Evolutionary conservation across 108 stramenopile species (phyloP).

Genomic region (Nitzschia sp.): DNA sequence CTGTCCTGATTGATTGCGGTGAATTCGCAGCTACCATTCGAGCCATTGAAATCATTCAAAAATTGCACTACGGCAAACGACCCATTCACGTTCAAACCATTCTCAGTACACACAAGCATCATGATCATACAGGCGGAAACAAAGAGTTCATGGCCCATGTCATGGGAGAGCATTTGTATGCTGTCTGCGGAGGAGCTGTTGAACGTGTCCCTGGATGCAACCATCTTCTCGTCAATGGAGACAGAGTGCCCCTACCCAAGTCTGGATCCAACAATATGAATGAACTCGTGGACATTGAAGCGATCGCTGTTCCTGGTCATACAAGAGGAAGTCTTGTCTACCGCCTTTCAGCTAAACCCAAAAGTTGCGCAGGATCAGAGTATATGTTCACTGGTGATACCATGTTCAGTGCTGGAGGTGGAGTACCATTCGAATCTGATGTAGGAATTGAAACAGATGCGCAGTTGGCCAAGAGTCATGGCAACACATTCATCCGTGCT

Average conservation of each 20-base stretch:
- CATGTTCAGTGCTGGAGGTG: conserved; percentile 76
- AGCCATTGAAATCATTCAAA: conserved; percentile 53
- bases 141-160: conserved; percentile 23
- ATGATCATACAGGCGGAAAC: conserved; percentile 82
- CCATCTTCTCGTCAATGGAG: conserved; percentile 57
- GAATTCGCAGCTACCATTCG: conserved; percentile 47
- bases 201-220: conserved; percentile 74
- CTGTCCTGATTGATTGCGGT: conserved; percentile 70
- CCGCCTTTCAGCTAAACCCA: conserved; percentile 48
- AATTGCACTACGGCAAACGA: conserved; percentile 44
- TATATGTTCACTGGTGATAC: conserved; percentile 84
- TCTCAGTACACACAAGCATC: conserved; percentile 80
- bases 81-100: conserved; percentile 63
- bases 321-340: conserved; percentile 81
- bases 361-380: conserved; percentile 23
- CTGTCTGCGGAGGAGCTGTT: conserved; percentile 71
- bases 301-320: conserved; percentile 68
- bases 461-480: conserved; percentile 42
- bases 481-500: conserved; percentile 45
- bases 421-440: conserved; percentile 83
- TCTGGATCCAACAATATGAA: conserved; percentile 66
- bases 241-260: conserved; percentile 58
- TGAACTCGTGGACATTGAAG: conserved; percentile 64
- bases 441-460: conserved; percentile 48
- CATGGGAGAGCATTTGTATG: conserved; percentile 15